Percentiles rank a stretch among this genome's conserved stretches.
These are phyloP conservation scores for Discostella stelligeroides DNA, from an alignment of 108 stramenopile species.

Conservation along the genomic window DNA sequence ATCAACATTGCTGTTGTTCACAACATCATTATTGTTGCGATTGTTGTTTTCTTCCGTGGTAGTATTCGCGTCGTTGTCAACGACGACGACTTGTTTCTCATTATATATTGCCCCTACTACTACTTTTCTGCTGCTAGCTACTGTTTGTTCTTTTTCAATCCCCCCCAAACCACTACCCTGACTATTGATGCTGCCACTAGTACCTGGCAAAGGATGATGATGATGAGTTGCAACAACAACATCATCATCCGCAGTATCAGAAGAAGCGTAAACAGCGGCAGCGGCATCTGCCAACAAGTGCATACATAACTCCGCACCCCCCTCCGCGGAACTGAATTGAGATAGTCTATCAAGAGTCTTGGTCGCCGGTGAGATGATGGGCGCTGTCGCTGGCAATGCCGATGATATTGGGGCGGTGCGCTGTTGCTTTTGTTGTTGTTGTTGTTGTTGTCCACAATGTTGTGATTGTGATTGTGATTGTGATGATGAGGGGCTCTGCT, in stretches of 20 bases:
- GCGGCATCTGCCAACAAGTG: slow-evolving; percentile 21
- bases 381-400: background rate
- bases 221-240: background rate
- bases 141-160: too few species aligned
- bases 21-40: too few species aligned
- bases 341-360: slow-evolving; percentile 40
- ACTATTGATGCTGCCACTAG: too few species aligned
- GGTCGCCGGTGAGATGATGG: slow-evolving; percentile 42
- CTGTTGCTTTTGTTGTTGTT: background rate
- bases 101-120: background rate
- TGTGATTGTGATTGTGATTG: too few species aligned
- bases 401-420: background rate
- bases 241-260: background rate
- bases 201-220: background rate
- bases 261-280: background rate
- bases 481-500: background rate
- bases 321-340: slow-evolving; percentile 31
- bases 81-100: too few species aligned
- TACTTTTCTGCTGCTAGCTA: too few species aligned
- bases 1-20: slow-evolving; percentile 2
- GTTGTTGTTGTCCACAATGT: background rate
- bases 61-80: background rate
- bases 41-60: background rate
- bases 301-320: slow-evolving; percentile 32
- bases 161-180: too few species aligned